These are phyloP conservation scores for Vaccinium vitisidaea DNA, from an alignment of 148 eudicot genomes.

Conservation along the genomic window DNA sequence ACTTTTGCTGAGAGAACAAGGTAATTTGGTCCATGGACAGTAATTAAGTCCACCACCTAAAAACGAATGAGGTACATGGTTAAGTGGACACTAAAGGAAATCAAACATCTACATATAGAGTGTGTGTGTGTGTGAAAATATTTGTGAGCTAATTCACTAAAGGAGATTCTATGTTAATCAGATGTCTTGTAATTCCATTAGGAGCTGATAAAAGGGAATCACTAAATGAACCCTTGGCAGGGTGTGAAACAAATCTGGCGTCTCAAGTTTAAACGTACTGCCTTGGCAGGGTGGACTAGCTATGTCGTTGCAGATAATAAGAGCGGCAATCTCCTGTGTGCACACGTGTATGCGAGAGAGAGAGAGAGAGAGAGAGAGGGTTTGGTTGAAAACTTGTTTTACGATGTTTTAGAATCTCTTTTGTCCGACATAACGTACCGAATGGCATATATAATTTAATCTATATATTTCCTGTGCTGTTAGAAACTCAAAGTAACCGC, in stretches of 20 bases:
- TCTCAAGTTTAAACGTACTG: background rate
- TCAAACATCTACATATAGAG: too few species aligned
- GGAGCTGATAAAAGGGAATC: background rate
- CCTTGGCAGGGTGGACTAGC: background rate
- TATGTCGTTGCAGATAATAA: background rate
- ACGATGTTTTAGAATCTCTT: background rate
- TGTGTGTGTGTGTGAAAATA: background rate
- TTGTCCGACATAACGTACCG: background rate
- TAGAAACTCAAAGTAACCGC: background rate
- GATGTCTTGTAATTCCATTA: background rate
- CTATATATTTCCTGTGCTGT: background rate
- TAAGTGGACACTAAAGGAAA: background rate
- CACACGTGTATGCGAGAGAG: background rate
- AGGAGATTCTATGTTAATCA: background rate
- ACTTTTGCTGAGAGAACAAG: constrained; percentile 57
- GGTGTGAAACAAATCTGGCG: background rate
- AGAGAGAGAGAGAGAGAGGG: background rate
- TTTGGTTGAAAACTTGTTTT: background rate
- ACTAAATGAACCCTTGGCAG: background rate
- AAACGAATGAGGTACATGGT: constrained; percentile 10
- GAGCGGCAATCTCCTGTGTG: background rate
- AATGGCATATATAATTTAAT: background rate
- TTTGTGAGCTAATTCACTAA: background rate
- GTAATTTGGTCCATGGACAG: constrained; percentile 59
- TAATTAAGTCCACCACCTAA: constrained; percentile 66